These are phyloP conservation scores for Aegilops bicornis DNA, from an alignment of 176 grass and related monocot species.

Conservation along the genomic window DNA sequence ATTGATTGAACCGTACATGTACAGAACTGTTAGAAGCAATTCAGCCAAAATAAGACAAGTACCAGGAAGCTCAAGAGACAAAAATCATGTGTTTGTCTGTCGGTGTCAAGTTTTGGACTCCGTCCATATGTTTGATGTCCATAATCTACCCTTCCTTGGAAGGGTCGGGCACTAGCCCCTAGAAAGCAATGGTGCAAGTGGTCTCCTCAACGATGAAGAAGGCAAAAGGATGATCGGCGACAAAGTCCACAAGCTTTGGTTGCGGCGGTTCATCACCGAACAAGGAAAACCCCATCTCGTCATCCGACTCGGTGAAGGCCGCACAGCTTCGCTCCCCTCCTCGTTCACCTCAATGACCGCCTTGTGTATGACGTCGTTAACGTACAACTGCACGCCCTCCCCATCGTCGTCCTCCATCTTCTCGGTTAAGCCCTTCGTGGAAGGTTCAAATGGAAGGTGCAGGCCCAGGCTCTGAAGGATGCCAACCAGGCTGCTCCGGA, in stretches of 20 bases:
- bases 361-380: not conserved
- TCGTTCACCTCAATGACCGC: not conserved
- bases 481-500: not conserved
- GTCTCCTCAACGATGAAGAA: conserved; percentile 9
- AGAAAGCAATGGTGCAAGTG: not conserved
- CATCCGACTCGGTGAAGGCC: not conserved
- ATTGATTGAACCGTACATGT: too few species aligned
- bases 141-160: not conserved
- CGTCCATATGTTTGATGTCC: too few species aligned
- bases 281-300: not conserved
- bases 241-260: not conserved
- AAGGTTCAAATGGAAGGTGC: not conserved
- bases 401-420: not conserved
- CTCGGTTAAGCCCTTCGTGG: not conserved
- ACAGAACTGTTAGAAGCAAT: too few species aligned
- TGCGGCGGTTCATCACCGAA: not conserved
- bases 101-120: too few species aligned
- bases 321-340: not conserved
- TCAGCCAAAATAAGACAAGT: too few species aligned
- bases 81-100: too few species aligned
- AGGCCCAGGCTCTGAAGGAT: not conserved
- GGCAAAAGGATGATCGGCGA: not conserved
- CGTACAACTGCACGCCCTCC: not conserved
- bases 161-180: not conserved
- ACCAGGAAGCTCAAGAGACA: too few species aligned